Base-by-base conservation (phyloP, 208 protist species). In the Leishmania major region DNA sequence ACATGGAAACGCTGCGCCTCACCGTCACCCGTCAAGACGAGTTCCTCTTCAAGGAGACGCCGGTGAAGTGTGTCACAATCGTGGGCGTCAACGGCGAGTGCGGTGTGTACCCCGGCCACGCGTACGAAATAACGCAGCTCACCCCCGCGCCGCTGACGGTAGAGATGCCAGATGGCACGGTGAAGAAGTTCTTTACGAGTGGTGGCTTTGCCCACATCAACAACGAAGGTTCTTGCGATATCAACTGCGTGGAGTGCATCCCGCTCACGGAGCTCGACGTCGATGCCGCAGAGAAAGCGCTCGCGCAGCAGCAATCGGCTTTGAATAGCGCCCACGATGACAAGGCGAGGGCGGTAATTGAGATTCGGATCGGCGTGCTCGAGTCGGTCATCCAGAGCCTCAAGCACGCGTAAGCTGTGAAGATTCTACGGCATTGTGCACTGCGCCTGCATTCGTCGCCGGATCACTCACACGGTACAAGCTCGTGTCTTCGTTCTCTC, bases 141-240 rank as follows among this genome's bases (percentile, higher is more conserved):
- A 79, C 88, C 22, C 93, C 95, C 37, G 78, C 93, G 22, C 89
- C 94, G 19, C 80, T 98, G 53, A 84, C 86, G 60, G 88, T 98
- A 17, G 94, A 98, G 87, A 92, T 91, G 82, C 73, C 88, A 6
- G 93, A 96, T 71, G 95, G 94, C 22, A 89, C 82, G 10, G 87
- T 93, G 57, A 75, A 91, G 73, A 96, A 95, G 86, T 98, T 86
- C 86, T 96, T 97, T 83, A 88, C 92, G 62, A 97, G 93, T 77
- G 95, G 95, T 51, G 95, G 95, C 47, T 98, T 98, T 75, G 95
- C 93, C 2, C 95, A 98, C 86, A 92, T 96, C 71, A 98, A 98
- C 89, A 97, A 97, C 85, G 94, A 97, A 77, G 95, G 95, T 49
- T 96, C 92, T 37, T 96, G 94, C 82, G 95, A 98, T 80, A 94